Evolutionary conservation across 1,284 basidiomycete genomes (phyloP), one percentile per base, ranked within the genome.

Genomic region (Grifola frondosa): DNA sequence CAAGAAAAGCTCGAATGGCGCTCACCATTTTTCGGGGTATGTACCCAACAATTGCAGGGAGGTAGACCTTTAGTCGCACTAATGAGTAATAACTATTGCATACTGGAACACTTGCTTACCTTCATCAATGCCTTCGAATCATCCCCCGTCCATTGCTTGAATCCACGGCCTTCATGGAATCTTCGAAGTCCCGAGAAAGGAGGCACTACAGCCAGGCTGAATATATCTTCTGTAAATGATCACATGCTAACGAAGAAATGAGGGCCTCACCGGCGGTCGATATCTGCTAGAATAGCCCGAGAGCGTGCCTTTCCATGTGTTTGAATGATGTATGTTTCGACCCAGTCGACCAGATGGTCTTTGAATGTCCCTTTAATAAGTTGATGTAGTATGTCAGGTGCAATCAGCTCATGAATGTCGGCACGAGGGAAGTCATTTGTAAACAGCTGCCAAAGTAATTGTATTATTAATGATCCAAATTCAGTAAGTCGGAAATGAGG

Each of bases 71-170:
- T 2, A 12, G 11, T 7, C n/a, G 10, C 15, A 6, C 19, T 45
- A 12, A 19, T 34, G 10, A 41, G 28, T 36, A 13, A 16, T 10
- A 20, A 19, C 16, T 5, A 35, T 13, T 21, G 19, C n/a, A 23
- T 12, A 4, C 8, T 7, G 30, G 19, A n/a, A 9, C 7, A 8
- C 8, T n/a, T 7, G 9, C 30, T 16, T 32, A 52, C 53, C 50
- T 57, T 58, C 56, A 58, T 58, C 5, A 58, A 30, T 1, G 40
- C 56, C 19, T 53, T 53, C 0, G 50, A 53, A 17, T 58, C 52
- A 34, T 58, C 46, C 0, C 56, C 56, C 2, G 53, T 58, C 56
- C 56, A 58, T 30, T 58, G 53, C 26, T 58, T 57, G 42, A 59
- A 59, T 13, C 32, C 33, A 19, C 52, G 42, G 1, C 57, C 53